Evolutionary conservation across 176 grass and related monocot genomes (phyloP).

Genomic region (Triticum dicoccoides): DNA sequence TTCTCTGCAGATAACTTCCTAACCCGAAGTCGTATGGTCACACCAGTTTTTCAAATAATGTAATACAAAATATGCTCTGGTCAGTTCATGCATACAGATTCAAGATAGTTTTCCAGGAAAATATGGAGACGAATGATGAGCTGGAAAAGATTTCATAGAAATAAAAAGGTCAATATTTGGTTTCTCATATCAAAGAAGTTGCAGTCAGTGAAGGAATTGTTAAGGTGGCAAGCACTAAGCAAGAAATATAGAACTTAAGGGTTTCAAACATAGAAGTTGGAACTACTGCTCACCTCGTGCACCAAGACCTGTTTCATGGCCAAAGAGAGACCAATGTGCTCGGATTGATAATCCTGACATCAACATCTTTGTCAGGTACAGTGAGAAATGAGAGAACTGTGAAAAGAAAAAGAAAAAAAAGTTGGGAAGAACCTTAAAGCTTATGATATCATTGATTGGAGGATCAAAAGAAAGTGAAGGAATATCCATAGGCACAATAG

Average conservation of each 20-base stretch:
- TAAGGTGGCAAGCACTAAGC: conserved; percentile 20
- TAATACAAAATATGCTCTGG: neutral
- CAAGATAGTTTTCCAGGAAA: conserved; percentile 8
- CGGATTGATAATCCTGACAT: conserved; percentile 70
- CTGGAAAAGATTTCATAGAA: neutral
- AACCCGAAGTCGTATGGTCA: neutral
- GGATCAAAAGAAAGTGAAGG: conserved; percentile 60
- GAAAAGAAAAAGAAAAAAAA: conserved; percentile 9
- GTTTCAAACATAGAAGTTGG: conserved; percentile 1
- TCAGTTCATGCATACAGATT: neutral
- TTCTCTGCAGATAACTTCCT: neutral
- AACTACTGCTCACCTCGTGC: conserved; percentile 64
- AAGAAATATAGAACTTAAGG: conserved; percentile 22
- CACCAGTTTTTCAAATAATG: neutral
- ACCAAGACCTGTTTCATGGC: conserved; percentile 80
- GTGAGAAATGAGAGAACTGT: conserved; percentile 25
- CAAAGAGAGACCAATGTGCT: conserved; percentile 70
- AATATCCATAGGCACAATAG: conserved; percentile 53
- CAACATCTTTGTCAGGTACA: conserved; percentile 36
- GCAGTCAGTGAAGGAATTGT: neutral
- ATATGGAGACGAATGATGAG: neutral
- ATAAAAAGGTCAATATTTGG: conserved; percentile 8
- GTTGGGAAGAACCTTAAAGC: conserved; percentile 67
- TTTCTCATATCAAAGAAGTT: neutral
- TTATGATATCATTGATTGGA: conserved; percentile 65